These are phyloP conservation scores for Garcia nutans DNA, from an alignment of 345 rosid genomes.

Conservation along the genomic window DNA sequence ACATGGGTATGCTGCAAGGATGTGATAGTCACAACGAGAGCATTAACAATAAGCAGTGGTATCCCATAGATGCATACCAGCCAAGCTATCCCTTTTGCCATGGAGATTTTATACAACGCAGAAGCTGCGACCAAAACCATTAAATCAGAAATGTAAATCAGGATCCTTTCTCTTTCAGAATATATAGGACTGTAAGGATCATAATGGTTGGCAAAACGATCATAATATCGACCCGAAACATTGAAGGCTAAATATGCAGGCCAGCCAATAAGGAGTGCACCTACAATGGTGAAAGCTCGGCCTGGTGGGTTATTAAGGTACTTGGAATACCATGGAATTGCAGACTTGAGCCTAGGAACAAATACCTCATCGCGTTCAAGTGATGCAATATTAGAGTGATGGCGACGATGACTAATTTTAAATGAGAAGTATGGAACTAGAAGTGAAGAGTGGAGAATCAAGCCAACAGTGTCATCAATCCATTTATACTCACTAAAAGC, in stretches of 20 bases:
- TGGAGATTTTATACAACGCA: conserved; percentile 51
- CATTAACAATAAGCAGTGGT: conserved; percentile 69
- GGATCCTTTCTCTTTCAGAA: conserved; percentile 67
- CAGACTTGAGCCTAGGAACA: conserved; percentile 62
- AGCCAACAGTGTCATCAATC: conserved; percentile 84
- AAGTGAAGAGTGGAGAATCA: conserved; percentile 73
- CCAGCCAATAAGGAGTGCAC: conserved; percentile 76
- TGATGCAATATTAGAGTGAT: conserved; percentile 86
- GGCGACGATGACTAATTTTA: conserved; percentile 93
- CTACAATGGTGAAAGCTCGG: conserved; percentile 41
- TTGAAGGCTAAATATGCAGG: conserved; percentile 81
- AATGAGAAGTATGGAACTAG: conserved; percentile 92
- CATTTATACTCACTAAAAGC: conserved; percentile 91
- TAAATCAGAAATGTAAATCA: conserved; percentile 64
- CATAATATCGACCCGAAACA: conserved; percentile 74
- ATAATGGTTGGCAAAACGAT: conserved; percentile 69
- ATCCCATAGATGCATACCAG: conserved; percentile 60
- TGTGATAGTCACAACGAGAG: conserved; percentile 66
- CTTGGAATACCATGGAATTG: conserved; percentile 51
- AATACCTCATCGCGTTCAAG: conserved; percentile 84
- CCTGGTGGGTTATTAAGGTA: conserved; percentile 79
- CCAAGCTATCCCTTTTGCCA: conserved; percentile 60
- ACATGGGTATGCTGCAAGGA: conserved; percentile 91
- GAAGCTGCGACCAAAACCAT: conserved; percentile 58
- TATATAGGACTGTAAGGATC: conserved; percentile 79